Conservation (phyloP, 1,284 basidiomycete genomes). For the Ustilago sp. region DNA sequence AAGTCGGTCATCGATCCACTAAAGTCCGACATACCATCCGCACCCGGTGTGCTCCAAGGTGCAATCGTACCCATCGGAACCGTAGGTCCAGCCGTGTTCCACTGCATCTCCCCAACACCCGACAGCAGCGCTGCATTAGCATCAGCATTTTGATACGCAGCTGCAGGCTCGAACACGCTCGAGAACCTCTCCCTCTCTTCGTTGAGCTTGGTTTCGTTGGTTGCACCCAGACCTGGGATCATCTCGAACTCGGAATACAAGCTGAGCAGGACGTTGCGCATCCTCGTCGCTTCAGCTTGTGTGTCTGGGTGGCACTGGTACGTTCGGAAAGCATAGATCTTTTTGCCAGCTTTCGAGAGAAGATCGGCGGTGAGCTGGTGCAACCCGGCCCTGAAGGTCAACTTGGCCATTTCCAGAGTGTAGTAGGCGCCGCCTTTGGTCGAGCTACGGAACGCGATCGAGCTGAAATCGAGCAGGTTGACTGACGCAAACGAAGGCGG, state of each 20-base stretch:
- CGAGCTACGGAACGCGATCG: constrained; percentile 43
- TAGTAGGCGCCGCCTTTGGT: constrained; percentile 36
- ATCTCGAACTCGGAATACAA: constrained; percentile 40
- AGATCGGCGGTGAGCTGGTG: constrained; percentile 44
- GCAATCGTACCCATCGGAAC: constrained; percentile 11
- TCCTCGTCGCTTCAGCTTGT: constrained; percentile 27
- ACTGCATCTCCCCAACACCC: constrained; percentile 25
- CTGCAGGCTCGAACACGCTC: constrained; percentile 33
- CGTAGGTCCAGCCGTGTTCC: constrained; percentile 9
- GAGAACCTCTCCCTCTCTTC: constrained; percentile 35
- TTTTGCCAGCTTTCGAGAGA: constrained; percentile 31
- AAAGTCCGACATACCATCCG: constrained; percentile 26
- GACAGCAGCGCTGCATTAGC: constrained; percentile 13
- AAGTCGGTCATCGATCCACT: constrained; percentile 32
- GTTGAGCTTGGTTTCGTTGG: constrained; percentile 25
- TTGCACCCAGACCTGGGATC: constrained; percentile 40
- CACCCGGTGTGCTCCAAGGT: constrained; percentile 31
- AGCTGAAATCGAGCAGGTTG: constrained; percentile 43
- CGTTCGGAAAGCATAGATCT: constrained; percentile 43
- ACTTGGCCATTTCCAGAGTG: constrained; percentile 39
- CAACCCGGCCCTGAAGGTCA: constrained; percentile 31
- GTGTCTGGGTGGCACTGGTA: constrained; percentile 42
- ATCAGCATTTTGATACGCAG: constrained; percentile 10
- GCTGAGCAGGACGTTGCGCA: constrained; percentile 26
- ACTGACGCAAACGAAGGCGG: constrained; percentile 25